These are phyloP conservation scores for Solanum hybrid DNA, from an alignment of 305 asterid genomes.

Conservation along the genomic window DNA sequence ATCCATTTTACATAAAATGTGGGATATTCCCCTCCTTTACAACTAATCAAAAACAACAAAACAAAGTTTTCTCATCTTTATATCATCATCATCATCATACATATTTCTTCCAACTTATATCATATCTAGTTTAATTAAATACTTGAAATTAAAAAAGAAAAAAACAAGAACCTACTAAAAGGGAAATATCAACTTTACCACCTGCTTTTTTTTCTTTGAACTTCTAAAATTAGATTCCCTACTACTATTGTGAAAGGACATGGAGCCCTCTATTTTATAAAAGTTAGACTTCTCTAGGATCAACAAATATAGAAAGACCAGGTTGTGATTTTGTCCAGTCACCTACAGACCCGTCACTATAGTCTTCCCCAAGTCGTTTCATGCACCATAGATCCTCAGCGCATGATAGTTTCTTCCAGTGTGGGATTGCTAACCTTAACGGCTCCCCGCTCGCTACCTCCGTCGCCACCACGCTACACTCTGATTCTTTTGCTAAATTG, in stretches of 20 bases:
- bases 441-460: constrained; percentile 73
- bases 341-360: constrained; percentile 61
- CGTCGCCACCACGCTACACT: constrained; percentile 84
- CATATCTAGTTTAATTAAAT: constrained; percentile 7
- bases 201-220: neutral
- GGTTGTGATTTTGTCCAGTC: constrained; percentile 88
- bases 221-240: constrained; percentile 9
- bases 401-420: constrained; percentile 85
- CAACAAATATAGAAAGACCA: constrained; percentile 80
- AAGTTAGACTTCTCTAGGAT: constrained; percentile 77
- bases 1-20: constrained; percentile 35
- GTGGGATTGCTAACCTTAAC: constrained; percentile 67
- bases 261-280: constrained; percentile 2
- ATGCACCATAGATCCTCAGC: constrained; percentile 91
- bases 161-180: neutral
- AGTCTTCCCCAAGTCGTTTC: constrained; percentile 60
- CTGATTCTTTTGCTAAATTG: constrained; percentile 54
- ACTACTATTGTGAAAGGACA: neutral
- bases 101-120: constrained; percentile 24
- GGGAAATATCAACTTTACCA: neutral
- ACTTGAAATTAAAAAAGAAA: neutral
- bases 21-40: constrained; percentile 35
- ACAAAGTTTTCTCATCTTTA: neutral
- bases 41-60: constrained; percentile 26
- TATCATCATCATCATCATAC: neutral